Evolutionary conservation across 192 early-diverging fungal species (phyloP).

Genomic region (Coemansia sp.): DNA sequence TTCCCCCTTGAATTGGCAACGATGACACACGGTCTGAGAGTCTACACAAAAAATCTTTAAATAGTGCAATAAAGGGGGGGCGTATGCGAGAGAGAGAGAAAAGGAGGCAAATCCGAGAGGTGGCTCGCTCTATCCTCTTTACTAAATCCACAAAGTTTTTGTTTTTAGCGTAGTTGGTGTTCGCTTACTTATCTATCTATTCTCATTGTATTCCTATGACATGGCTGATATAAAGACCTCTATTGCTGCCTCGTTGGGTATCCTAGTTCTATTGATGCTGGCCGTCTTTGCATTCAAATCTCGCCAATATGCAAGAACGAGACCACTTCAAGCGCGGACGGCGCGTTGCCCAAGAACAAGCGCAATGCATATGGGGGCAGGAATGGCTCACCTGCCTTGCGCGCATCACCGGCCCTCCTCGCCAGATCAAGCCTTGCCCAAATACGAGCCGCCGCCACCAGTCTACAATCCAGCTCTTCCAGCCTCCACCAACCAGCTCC

Average conservation of each 20-base stretch:
- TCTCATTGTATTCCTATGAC: background rate
- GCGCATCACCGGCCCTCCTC: background rate
- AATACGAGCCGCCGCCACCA: slow-evolving; percentile 41
- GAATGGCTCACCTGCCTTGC: background rate
- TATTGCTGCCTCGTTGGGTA: background rate
- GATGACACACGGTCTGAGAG: slow-evolving; percentile 1
- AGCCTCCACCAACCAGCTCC: background rate
- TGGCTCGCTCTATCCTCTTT: too few species aligned
- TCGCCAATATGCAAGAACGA: background rate
- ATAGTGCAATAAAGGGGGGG: background rate
- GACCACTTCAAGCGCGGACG: background rate
- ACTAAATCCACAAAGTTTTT: too few species aligned
- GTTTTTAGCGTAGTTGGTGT: too few species aligned
- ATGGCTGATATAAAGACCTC: slow-evolving; percentile 16
- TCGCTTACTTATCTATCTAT: background rate
- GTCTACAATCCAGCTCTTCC: slow-evolving; percentile 15
- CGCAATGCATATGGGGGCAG: background rate
- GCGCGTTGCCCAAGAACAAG: background rate
- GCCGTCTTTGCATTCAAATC: slow-evolving; percentile 3
- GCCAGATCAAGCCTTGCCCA: slow-evolving; percentile 19
- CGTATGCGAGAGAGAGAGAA: too few species aligned
- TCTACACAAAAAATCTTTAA: background rate
- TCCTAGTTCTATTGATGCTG: background rate
- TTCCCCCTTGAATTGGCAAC: background rate
- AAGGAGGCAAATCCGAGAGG: too few species aligned